Evolutionary conservation across 192 early-diverging fungal species (phyloP).

Genomic region (Coemansia sp.): DNA sequence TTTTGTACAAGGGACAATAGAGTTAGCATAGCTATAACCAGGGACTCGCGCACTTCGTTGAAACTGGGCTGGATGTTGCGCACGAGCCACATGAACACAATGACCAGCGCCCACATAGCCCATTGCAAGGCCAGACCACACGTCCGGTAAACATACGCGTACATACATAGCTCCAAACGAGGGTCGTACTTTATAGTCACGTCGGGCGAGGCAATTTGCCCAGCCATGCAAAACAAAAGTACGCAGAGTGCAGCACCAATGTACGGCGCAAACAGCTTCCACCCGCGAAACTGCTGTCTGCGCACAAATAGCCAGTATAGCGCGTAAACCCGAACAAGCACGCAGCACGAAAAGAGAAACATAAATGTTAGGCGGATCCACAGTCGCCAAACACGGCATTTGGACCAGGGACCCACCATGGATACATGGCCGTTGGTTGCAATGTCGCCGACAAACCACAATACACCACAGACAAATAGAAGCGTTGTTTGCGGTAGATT

Average conservation of each 20-base stretch:
- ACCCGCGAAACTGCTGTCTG: constrained; percentile 28
- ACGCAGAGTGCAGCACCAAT: constrained; percentile 44
- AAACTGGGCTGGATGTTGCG: constrained; percentile 48
- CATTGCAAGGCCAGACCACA: constrained; percentile 6
- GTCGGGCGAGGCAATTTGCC: constrained; percentile 8
- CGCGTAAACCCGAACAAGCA: constrained; percentile 37
- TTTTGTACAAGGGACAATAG: constrained; percentile 25
- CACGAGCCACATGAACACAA: constrained; percentile 20
- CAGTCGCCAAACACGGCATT: constrained; percentile 40
- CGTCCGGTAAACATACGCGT: neutral
- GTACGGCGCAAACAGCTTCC: constrained; percentile 5
- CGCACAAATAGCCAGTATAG: constrained; percentile 46
- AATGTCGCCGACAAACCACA: constrained; percentile 43
- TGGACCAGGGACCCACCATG: constrained; percentile 19
- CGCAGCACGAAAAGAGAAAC: constrained; percentile 37
- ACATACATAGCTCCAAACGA: neutral
- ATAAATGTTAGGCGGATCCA: constrained; percentile 38
- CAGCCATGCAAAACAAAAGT: constrained; percentile 47
- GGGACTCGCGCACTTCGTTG: constrained; percentile 39
- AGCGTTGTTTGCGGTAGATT: constrained; percentile 24
- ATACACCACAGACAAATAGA: constrained; percentile 18
- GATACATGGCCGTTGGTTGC: constrained; percentile 33
- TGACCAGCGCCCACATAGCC: constrained; percentile 7
- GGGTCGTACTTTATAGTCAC: constrained; percentile 5
- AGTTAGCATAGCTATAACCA: constrained; percentile 25